Evolutionary conservation across 192 early-diverging fungal species (phyloP).

Genomic region (Physocladia obscura): DNA sequence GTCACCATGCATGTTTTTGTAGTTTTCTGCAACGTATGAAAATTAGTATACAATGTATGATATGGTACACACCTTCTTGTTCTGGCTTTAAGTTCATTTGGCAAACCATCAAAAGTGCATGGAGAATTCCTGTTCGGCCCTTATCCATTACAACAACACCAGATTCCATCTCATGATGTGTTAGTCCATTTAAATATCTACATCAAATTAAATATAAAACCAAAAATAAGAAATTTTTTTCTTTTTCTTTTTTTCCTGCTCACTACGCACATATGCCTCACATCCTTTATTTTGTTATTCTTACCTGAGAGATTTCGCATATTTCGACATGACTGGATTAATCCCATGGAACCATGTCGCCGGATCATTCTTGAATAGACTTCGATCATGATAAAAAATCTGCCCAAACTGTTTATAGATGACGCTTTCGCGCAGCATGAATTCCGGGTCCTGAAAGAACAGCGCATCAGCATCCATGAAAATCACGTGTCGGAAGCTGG

Average conservation of each 20-base stretch:
- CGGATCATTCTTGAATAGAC: constrained; percentile 25
- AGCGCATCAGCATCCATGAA: constrained; percentile 73
- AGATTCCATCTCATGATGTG: constrained; percentile 63
- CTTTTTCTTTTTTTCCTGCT: too few species aligned
- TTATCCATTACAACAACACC: constrained; percentile 70
- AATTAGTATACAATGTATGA: background rate
- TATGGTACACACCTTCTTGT: constrained; percentile 11
- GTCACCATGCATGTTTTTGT: constrained; percentile 41
- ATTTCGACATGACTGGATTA: constrained; percentile 48
- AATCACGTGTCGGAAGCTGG: constrained; percentile 38
- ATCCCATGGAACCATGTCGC: constrained; percentile 51
- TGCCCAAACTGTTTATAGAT: constrained; percentile 45
- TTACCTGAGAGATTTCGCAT: constrained; percentile 39
- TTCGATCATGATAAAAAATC: constrained; percentile 64
- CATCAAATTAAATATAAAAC: constrained; percentile 50
- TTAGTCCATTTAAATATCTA: constrained; percentile 42
- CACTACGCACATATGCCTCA: too few species aligned
- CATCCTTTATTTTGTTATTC: too few species aligned
- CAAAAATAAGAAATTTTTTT: too few species aligned
- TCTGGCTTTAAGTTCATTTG: constrained; percentile 47
- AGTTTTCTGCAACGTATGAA: background rate
- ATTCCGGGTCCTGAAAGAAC: constrained; percentile 61
- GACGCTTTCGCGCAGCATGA: constrained; percentile 38
- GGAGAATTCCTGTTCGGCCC: constrained; percentile 33
- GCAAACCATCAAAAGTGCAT: constrained; percentile 57